Conservation (phyloP, 2,329 filamentous ascomycete genomes). For the Stemphylium lycopersici region DNA sequence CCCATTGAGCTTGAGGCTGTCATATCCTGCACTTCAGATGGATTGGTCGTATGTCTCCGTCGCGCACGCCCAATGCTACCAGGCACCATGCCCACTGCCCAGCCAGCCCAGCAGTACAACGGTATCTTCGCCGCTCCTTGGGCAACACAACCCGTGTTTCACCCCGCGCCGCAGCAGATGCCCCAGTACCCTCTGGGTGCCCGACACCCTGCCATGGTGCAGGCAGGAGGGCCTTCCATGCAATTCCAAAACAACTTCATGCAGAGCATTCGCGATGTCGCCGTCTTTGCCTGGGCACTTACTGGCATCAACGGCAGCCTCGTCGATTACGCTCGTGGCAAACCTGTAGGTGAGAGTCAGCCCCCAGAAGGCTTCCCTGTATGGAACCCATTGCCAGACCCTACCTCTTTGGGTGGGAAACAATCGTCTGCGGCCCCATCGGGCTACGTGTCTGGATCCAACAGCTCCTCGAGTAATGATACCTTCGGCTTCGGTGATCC, state of each 20-base stretch:
- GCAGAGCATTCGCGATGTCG: conserved; percentile 80
- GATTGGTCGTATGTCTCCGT: conserved; percentile 80
- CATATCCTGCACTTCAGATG: conserved; percentile 89
- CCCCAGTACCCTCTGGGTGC: conserved; percentile 45
- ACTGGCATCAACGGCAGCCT: conserved; percentile 80
- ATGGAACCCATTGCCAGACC: conserved; percentile 54
- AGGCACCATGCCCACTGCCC: conserved; percentile 27
- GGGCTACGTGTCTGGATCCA: conserved; percentile 42
- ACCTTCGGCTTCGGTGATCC: conserved; percentile 46
- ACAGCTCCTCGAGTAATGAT: conserved; percentile 42
- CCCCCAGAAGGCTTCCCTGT: conserved; percentile 66
- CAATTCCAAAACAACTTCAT: conserved; percentile 66
- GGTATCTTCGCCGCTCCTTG: conserved; percentile 82
- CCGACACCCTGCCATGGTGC: conserved; percentile 49
- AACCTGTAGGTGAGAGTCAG: conserved; percentile 66
- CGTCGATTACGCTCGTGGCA: conserved; percentile 67
- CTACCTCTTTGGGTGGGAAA: conserved; percentile 21
- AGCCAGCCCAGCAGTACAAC: conserved; percentile 34
- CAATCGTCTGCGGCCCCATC: conserved; percentile 38
- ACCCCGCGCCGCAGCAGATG: conserved; percentile 48
- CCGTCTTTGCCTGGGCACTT: conserved; percentile 85
- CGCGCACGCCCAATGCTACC: conserved; percentile 75
- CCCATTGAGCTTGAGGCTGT: conserved; percentile 82
- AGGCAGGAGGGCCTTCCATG: conserved; percentile 55
- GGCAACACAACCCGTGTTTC: conserved; percentile 69